Percentiles rank a stretch among this genome's conserved stretches.
These are phyloP conservation scores for Lycium ferocissimum DNA, from an alignment of 257 asterid species.

Conservation along the genomic window DNA sequence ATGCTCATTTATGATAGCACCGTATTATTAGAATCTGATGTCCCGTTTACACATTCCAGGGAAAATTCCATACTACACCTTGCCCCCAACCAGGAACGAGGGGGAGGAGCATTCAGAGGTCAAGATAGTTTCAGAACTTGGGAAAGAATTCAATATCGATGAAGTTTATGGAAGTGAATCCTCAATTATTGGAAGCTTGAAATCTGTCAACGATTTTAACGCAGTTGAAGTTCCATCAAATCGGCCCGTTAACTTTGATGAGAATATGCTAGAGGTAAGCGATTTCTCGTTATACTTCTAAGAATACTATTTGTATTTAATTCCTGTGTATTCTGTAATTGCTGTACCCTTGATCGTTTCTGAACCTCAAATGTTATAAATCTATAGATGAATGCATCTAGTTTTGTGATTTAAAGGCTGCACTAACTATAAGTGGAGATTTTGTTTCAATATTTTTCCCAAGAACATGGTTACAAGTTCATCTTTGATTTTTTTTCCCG, in stretches of 20 bases:
- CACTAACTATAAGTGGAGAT: background rate
- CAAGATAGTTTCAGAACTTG: conserved; percentile 73
- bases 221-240: conserved; percentile 81
- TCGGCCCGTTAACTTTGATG: conserved; percentile 69
- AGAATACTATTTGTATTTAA: background rate
- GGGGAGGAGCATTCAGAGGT: conserved; percentile 75
- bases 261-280: conserved; percentile 73
- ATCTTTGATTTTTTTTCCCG: background rate
- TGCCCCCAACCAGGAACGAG: conserved; percentile 75
- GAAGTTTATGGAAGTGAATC: conserved; percentile 90
- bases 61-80: conserved; percentile 86
- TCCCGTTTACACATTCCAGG: conserved; percentile 51
- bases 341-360: background rate
- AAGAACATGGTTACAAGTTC: background rate
- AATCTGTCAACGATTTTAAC: conserved; percentile 74
- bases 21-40: background rate
- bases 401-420: background rate
- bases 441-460: background rate
- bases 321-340: background rate
- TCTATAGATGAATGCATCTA: background rate
- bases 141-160: conserved; percentile 79
- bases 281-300: conserved; percentile 6
- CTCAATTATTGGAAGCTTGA: conserved; percentile 86
- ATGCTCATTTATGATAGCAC: background rate
- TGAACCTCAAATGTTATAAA: background rate